Conservation (phyloP, 345 rosid species). For the Schrenkiella parvula region DNA sequence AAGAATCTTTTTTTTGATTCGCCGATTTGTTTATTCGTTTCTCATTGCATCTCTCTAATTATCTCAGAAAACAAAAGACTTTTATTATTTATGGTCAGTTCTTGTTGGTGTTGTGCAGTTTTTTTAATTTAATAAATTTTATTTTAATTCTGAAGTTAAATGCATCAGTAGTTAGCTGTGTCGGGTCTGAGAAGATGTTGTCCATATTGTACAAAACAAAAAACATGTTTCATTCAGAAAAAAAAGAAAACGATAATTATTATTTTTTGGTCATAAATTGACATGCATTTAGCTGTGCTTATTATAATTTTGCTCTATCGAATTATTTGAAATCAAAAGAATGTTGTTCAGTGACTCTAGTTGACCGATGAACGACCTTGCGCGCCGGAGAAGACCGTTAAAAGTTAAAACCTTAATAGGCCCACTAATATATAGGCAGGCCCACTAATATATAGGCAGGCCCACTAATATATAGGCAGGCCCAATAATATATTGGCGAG, state of each 20-base stretch:
- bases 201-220: not conserved
- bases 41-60: not conserved
- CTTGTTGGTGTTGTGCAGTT: slow-evolving; percentile 2
- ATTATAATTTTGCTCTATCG: not conserved
- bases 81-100: slow-evolving; percentile 6
- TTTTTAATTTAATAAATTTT: not conserved
- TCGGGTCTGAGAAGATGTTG: not conserved
- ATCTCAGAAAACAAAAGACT: not conserved
- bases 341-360: not conserved
- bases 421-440: slow-evolving; percentile 9
- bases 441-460: not conserved
- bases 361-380: not conserved
- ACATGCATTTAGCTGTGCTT: not conserved
- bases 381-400: not conserved
- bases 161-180: not conserved
- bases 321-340: not conserved
- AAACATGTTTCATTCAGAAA: not conserved
- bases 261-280: not conserved
- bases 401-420: not conserved
- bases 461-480: slow-evolving; percentile 9
- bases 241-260: not conserved
- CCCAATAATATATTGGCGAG: not conserved
- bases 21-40: slow-evolving; percentile 2
- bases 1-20: not conserved
- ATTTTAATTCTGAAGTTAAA: not conserved